Conservation (phyloP, 2,329 filamentous ascomycete species). For the Parastagonospora avenae region DNA sequence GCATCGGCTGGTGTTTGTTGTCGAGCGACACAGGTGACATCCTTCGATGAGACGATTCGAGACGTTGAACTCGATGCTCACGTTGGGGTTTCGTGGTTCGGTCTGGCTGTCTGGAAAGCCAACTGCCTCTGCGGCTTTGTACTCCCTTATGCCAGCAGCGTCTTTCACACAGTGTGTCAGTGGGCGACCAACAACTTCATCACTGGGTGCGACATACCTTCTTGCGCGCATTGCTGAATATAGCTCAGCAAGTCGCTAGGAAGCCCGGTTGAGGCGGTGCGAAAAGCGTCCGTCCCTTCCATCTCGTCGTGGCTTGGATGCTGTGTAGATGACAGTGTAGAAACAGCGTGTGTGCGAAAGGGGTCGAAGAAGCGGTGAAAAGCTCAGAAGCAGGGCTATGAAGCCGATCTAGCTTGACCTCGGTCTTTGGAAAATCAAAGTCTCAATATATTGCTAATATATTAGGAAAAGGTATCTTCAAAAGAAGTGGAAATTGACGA, state of each 20-base stretch:
- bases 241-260: not conserved
- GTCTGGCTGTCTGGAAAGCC: not conserved
- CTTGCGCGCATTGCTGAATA: not conserved
- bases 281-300: no score
- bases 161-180: not conserved
- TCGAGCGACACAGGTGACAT: conserved; percentile 1
- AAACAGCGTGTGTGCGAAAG: no score
- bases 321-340: no score
- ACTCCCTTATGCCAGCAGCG: not conserved
- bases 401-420: no score
- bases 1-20: conserved; percentile 44
- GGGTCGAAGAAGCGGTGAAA: no score
- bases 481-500: no score
- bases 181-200: not conserved
- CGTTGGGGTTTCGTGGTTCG: not conserved
- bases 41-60: conserved; percentile 1
- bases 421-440: no score
- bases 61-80: not conserved
- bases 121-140: not conserved
- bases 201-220: not conserved
- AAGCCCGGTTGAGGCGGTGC: no score
- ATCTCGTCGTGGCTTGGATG: no score
- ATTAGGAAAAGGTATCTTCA: no score
- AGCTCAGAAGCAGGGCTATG: no score
- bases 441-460: no score